These are phyloP conservation scores for Terfezia boudieri DNA, from an alignment of 495 filamentous ascomycete species.

Conservation along the genomic window DNA sequence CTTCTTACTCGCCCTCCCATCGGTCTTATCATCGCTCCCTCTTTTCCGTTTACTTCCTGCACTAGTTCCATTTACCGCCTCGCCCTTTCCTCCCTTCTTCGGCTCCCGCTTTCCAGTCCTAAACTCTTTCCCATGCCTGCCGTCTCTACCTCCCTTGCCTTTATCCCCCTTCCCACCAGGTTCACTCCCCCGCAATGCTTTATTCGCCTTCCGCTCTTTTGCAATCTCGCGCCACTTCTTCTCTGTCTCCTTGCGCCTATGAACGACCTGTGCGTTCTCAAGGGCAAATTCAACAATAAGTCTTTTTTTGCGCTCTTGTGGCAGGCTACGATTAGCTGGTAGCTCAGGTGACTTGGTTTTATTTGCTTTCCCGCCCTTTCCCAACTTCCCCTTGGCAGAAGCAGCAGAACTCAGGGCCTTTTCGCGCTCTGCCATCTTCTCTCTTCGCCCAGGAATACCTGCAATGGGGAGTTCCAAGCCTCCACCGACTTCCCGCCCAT, in stretches of 20 bases:
- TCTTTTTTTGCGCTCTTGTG: conserved; percentile 42
- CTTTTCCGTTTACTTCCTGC: neutral
- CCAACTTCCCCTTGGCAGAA: conserved; percentile 3
- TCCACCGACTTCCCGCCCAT: conserved; percentile 50
- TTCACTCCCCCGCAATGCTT: conserved; percentile 1
- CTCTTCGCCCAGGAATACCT: conserved; percentile 4
- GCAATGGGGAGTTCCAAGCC: conserved; percentile 3
- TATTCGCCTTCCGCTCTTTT: conserved; percentile 8
- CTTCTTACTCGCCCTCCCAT: too few relatives aligned
- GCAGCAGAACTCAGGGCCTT: conserved; percentile 2
- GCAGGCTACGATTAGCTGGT: neutral
- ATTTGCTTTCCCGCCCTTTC: conserved; percentile 14
- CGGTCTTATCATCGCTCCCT: neutral
- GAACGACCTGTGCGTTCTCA: conserved; percentile 88
- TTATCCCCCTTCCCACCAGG: neutral
- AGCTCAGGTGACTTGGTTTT: conserved; percentile 1
- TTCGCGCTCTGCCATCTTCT: conserved; percentile 3
- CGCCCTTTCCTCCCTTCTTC: neutral
- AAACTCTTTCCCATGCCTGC: neutral
- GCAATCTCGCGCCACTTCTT: conserved; percentile 18
- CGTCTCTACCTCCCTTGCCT: conserved; percentile 2
- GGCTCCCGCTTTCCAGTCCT: neutral
- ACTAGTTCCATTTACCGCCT: conserved; percentile 1
- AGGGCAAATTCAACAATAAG: conserved; percentile 96
- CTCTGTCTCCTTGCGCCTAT: conserved; percentile 39